Conservation (phyloP, 495 filamentous ascomycete species). For the Aspergillus ostianus region DNA sequence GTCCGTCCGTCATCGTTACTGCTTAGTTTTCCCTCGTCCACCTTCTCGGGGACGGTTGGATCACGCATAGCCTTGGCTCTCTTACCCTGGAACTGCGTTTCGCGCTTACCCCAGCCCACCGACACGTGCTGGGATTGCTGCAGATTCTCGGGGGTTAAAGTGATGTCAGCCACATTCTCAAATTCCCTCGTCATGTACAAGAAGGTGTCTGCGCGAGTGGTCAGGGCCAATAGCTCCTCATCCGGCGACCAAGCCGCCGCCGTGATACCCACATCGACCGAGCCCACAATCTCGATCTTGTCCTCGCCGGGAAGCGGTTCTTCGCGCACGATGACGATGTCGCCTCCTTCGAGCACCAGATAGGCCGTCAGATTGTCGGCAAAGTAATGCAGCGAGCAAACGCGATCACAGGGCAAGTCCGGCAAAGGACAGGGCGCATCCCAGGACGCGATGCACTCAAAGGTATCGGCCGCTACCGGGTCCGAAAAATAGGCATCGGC, state of each 20-base stretch:
- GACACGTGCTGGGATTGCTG: constrained; percentile 92
- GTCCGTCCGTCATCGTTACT: constrained; percentile 64
- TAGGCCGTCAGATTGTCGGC: constrained; percentile 72
- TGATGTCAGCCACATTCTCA: constrained; percentile 73
- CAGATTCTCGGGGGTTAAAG: constrained; percentile 71
- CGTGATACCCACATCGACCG: constrained; percentile 85
- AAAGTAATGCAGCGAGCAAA: constrained; percentile 80
- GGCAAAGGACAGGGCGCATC: constrained; percentile 73
- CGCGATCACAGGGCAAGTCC: constrained; percentile 64
- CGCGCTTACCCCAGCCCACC: constrained; percentile 96
- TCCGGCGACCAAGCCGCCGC: constrained; percentile 94
- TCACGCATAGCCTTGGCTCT: constrained; percentile 86
- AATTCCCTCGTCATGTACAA: constrained; percentile 92
- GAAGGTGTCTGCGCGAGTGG: constrained; percentile 73
- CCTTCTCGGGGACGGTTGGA: constrained; percentile 90
- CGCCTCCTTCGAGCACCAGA: constrained; percentile 83
- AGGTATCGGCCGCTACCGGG: constrained; percentile 35
- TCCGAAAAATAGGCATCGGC: constrained; percentile 36
- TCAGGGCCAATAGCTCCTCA: constrained; percentile 82
- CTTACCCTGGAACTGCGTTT: constrained; percentile 96
- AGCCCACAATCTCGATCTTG: constrained; percentile 90
- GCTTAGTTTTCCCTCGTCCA: constrained; percentile 80
- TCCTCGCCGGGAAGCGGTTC: constrained; percentile 65
- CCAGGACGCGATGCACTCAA: constrained; percentile 74
- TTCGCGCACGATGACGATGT: constrained; percentile 82